Base-by-base conservation (phyloP, 805 yeast species). In the Sugiyamaella qingdaonensis region DNA sequence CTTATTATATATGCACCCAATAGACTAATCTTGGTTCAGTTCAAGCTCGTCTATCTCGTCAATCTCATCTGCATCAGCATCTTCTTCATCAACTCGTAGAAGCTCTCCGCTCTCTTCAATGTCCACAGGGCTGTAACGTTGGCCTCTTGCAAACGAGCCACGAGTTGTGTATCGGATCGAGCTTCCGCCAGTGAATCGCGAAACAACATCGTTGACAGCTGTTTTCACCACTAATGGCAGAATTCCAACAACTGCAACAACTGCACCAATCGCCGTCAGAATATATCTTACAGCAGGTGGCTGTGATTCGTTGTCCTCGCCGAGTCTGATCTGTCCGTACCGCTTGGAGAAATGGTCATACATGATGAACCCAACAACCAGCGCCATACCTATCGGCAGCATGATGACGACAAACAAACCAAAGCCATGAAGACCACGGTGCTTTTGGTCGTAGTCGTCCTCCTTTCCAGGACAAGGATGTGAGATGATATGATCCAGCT, bases 401-500 rank as follows among this genome's bases (percentile, higher is more conserved):
- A 79, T 61, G 16, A 88, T 69, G 1, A 86, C 74, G 31, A 80
- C 52, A 46, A 81, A 69, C 53, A 85, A 66, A 11, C 79, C 75
- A 18, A 75, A 70, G 0, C 88, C 85, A 10, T 73, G 77, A 2
- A 87, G 63, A 1, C 85, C 82, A 3, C 65, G 54, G 57, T 81
- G 78, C 54, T 76, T 70, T 32, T 70, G 66, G 52, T 74, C 68
- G 64, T 81, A 90, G 60, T 88, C 84, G 10, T 71, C 68, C 56
- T 84, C 82, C 62, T 83, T 87, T 1, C 98, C 98, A 4, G 98
- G 97, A 68, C 99, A 94, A 7, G 97, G 80, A 51, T 72, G 76
- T 2, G 86, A 75, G 16, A 72, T 76, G 67, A 82, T 79, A 36
- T 78, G 75, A 64, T 88, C 97, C 49, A 88, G 77, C 53, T 77